Conservation (phyloP, 495 filamentous ascomycete genomes). For the Letharia lupina region DNA sequence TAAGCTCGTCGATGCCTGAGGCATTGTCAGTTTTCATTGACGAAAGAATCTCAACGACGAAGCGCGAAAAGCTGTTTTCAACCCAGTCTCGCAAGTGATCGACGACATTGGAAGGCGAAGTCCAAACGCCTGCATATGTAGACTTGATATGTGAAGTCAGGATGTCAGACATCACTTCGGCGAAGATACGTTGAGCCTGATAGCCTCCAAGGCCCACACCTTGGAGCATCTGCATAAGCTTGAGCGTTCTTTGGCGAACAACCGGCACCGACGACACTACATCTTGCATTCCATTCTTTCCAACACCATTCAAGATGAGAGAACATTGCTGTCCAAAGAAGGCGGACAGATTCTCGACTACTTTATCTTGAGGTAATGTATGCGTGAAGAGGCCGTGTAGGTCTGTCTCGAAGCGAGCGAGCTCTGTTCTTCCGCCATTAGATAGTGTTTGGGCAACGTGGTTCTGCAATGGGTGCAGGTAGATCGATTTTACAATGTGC, state of each 20-base stretch:
- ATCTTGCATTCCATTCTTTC: conserved; percentile 22
- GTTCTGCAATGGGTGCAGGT: conserved; percentile 39
- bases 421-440: conserved; percentile 29
- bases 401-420: conserved; percentile 47
- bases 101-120: conserved; percentile 45
- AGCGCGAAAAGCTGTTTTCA: conserved; percentile 58
- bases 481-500: conserved; percentile 38
- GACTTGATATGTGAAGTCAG: conserved; percentile 57
- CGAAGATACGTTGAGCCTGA: conserved; percentile 66
- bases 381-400: conserved; percentile 60
- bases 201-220: conserved; percentile 68
- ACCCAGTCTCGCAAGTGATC: conserved; percentile 59
- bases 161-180: conserved; percentile 60
- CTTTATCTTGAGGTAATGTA: conserved; percentile 44
- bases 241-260: conserved; percentile 27
- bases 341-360: conserved; percentile 44
- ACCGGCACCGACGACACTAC: conserved; percentile 16
- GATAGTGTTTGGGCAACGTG: conserved; percentile 33
- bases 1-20: conserved; percentile 21
- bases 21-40: conserved; percentile 33
- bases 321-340: conserved; percentile 47
- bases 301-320: conserved; percentile 47
- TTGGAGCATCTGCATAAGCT: conserved; percentile 53
- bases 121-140: conserved; percentile 54
- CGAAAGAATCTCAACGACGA: conserved; percentile 56